These are phyloP conservation scores for Aureobasidium sp. DNA, from an alignment of 2,329 filamentous ascomycete species.

Conservation along the genomic window DNA sequence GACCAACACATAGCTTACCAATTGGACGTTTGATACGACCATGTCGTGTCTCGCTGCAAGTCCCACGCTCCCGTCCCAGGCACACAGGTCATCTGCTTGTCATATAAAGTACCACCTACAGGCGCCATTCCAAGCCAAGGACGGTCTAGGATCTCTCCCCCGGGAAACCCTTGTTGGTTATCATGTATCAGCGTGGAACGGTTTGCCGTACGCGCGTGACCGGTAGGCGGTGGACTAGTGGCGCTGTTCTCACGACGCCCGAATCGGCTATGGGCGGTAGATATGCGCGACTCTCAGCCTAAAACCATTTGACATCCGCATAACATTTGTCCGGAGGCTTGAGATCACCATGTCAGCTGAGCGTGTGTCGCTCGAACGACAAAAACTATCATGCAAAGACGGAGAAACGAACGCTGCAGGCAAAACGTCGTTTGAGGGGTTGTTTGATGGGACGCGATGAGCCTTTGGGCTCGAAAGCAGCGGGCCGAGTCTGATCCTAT, in stretches of 20 bases:
- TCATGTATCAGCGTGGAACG: conserved; percentile 9
- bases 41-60: neutral
- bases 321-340: neutral
- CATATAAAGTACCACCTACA: neutral
- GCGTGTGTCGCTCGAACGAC: neutral
- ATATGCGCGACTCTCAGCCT: conserved; percentile 7
- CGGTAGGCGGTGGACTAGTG: conserved; percentile 8
- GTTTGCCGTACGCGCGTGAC: conserved; percentile 6
- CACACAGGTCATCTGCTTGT: conserved; percentile 1
- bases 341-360: neutral
- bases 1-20: neutral
- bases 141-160: neutral
- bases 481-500: conserved; percentile 7
- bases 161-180: neutral
- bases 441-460: neutral
- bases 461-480: neutral
- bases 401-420: neutral
- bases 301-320: neutral
- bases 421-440: neutral
- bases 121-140: neutral
- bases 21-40: neutral
- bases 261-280: conserved; percentile 6
- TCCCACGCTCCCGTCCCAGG: neutral
- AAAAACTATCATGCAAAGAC: neutral
- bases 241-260: neutral